Evolutionary conservation across 2,329 filamentous ascomycete genomes (phyloP).

Genomic region (Myrmaecium sp.): DNA sequence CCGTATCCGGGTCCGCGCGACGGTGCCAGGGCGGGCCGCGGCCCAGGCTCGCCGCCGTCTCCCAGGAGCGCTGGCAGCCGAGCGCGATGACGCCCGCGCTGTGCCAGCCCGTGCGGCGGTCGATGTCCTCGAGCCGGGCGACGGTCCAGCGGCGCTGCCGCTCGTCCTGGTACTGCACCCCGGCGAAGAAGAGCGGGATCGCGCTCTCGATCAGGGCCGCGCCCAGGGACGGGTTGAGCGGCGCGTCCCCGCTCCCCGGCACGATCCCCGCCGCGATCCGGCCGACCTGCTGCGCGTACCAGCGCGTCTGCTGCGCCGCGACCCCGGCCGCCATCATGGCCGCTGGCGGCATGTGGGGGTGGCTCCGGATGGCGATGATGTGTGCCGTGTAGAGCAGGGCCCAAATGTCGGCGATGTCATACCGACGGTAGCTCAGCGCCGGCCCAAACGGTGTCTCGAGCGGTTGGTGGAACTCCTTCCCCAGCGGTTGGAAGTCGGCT

Average conservation of each 20-base stretch:
- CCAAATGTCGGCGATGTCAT: constrained; percentile 78
- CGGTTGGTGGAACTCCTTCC: constrained; percentile 46
- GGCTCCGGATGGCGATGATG: constrained; percentile 65
- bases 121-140: constrained; percentile 54
- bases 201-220: constrained; percentile 69
- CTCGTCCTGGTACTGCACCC: constrained; percentile 56
- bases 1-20: background rate
- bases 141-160: constrained; percentile 65
- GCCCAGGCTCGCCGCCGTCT: constrained; percentile 53
- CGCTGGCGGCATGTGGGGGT: constrained; percentile 81
- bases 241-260: constrained; percentile 36
- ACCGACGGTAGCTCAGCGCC: constrained; percentile 66
- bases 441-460: constrained; percentile 62
- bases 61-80: constrained; percentile 76
- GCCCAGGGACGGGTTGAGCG: constrained; percentile 61
- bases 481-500: constrained; percentile 58
- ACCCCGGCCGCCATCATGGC: constrained; percentile 75
- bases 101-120: constrained; percentile 73
- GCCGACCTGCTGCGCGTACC: constrained; percentile 58
- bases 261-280: constrained; percentile 58
- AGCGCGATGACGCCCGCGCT: constrained; percentile 64
- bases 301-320: constrained; percentile 53
- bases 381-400: constrained; percentile 72
- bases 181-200: constrained; percentile 75
- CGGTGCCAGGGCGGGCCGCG: constrained; percentile 62